Evolutionary conservation across 768 basidiomycete species (phyloP).

Genomic region (Tremella mesenterica): DNA sequence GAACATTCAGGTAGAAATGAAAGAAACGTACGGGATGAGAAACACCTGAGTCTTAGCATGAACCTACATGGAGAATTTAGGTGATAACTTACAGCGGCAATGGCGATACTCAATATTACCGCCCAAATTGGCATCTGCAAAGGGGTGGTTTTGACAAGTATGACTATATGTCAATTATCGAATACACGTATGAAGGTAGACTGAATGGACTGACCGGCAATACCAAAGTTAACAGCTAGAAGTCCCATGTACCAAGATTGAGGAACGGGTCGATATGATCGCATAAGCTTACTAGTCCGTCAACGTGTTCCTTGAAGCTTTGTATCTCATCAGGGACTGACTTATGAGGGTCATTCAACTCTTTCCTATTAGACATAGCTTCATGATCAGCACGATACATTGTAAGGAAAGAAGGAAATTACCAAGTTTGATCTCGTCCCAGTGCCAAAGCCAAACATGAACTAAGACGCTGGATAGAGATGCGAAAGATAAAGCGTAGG

Average conservation of each 20-base stretch:
- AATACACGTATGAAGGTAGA: not conserved
- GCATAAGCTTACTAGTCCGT: slow-evolving; percentile 37
- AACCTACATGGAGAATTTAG: not conserved
- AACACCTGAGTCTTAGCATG: slow-evolving; percentile 28
- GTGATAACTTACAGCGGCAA: slow-evolving; percentile 28
- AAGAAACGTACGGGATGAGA: slow-evolving; percentile 27
- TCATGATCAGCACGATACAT: slow-evolving; percentile 5
- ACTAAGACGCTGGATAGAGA: slow-evolving; percentile 41
- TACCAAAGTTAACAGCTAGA: slow-evolving; percentile 33
- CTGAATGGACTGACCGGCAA: slow-evolving; percentile 23
- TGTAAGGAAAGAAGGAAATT: slow-evolving; percentile 7
- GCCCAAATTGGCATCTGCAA: slow-evolving; percentile 45
- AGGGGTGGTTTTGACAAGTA: slow-evolving; percentile 39
- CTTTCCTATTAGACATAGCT: slow-evolving; percentile 28
- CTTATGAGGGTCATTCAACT: slow-evolving; percentile 41
- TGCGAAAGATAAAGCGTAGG: slow-evolving; percentile 43
- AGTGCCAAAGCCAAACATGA: slow-evolving; percentile 43
- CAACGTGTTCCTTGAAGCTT: not conserved
- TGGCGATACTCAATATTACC: slow-evolving; percentile 35
- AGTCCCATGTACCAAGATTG: slow-evolving; percentile 39
- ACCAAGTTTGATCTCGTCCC: slow-evolving; percentile 40
- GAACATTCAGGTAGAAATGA: not conserved
- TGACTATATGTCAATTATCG: slow-evolving; percentile 23
- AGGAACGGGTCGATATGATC: slow-evolving; percentile 36
- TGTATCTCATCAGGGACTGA: slow-evolving; percentile 5